Base-by-base conservation (phyloP, 768 basidiomycete species). In the Phlebiopsis gigantea region DNA sequence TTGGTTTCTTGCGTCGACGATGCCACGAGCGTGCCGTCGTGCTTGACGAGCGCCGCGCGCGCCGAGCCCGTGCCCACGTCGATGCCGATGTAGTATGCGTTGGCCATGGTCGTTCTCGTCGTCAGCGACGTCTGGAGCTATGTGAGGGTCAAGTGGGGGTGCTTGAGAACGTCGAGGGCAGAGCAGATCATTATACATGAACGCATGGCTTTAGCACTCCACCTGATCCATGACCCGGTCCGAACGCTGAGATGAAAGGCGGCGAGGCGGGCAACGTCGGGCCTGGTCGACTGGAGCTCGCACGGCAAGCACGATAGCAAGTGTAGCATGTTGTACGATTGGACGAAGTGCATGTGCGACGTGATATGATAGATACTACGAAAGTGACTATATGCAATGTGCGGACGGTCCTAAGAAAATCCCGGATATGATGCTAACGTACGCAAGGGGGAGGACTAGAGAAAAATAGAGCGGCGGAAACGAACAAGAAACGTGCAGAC, bases 1-100 rank as follows among this genome's bases (percentile, higher is more conserved):
- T 75, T 77, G n/a, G 88, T 98, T 21, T 83, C 80, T 66, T 90
- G 83, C 51, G 87, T 87, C 62, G 85, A 83, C 31, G 93, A 90
- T 5, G 92, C 89, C 52, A 87, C 73, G 56, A 93, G 78, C 29
- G 75, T 77, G 41, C 95, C 93, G 44, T 79, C 77, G 19, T 72
- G 64, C 54, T 82, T 80, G 59, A 95, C 82, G 29, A 99, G 82
- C 22, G 83, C 86, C 0, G 93, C 93, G 53, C 97, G 83, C 6
- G 87, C 93, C 21, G 94, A 98, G 57, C 95, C 94, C 1, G 97
- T 98, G 14, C 97, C 97, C 29, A 96, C 90, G 69, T 90, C 88
- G 57, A 90, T 74, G 46, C 89, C 88, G 59, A 91, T 77, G 69
- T 86, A 90, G 69, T 82, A 82, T 25, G 57, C 44, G 53, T 53